Evolutionary conservation across 352 stramenopile species (phyloP), one percentile per base, ranked within the genome.

Genomic region (Pythium graminicola): DNA sequence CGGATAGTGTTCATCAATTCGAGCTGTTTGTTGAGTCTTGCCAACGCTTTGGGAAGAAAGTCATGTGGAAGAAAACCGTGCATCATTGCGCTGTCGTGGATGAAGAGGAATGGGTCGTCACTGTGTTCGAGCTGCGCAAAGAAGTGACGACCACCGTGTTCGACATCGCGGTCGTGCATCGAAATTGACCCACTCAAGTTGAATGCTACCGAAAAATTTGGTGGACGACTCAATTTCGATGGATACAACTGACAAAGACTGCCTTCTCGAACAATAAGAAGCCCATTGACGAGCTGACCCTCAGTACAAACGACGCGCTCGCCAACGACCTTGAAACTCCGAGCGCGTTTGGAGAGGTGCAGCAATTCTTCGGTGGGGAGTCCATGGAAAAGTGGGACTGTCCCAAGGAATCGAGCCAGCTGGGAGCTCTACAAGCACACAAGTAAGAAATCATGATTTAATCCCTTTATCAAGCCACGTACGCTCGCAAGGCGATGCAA

Each of bases 261-360:
- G 6, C 76, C 76, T 19, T 82, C 60, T 4, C 61, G 64, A 32
- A 85, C 71, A 19, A 86, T 48, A 11, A 85, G 33, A 23, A 86
- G 50, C 0, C 76, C 76, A 44, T 82, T 70, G 13, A 86, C 63
- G 45, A 58, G 54, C 35, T 86, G 76, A 0, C 70, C 76, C 53
- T 84, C 73, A 4, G 64, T 73, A 38, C 69, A 85, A 20, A 86
- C 35, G 10, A 70, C 73, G 46, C 75, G 76, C 8, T 73, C 72
- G 0, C 76, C 76, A 4, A 81, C 48, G 2, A 78, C 58, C 56
- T 83, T 86, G 22, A 59, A 32, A 14, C 51, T 62, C 36, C 53
- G 72, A 1, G 69, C 69, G 58, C 74, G 41, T 33, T 53, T 14
- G 14, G 56, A 36, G 16, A 31, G 43, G 6, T 26, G 20, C 14